phyloP scores from a whole-genome alignment of 345 rosid genomes.

The Cardamine occulta region DNA sequence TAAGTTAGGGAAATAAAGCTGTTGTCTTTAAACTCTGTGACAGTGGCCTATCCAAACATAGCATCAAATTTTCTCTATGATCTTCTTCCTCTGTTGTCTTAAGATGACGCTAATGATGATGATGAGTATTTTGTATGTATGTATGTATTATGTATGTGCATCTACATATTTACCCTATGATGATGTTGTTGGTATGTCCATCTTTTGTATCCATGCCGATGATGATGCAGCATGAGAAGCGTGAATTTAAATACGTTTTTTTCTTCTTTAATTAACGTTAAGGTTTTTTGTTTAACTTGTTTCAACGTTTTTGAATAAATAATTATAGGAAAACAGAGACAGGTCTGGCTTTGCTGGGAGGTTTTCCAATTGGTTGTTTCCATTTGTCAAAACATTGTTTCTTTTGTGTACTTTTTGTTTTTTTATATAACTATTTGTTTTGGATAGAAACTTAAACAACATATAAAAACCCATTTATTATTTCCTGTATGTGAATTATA shows the following conservation, averaged over 20 bases:
- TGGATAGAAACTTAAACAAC: neutral
- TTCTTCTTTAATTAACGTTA: neutral
- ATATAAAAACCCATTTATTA: neutral
- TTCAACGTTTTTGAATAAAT: neutral
- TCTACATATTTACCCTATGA: neutral
- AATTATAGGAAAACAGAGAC: slow-evolving; percentile 25
- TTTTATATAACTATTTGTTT: neutral
- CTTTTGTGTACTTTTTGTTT: neutral
- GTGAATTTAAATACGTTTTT: neutral
- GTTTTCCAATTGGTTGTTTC: slow-evolving; percentile 4
- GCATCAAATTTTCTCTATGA: slow-evolving; percentile 34
- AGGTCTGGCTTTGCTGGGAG: slow-evolving; percentile 32
- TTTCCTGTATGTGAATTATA: neutral
- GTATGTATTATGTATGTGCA: slow-evolving; percentile 14
- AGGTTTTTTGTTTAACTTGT: neutral
- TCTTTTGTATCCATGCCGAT: slow-evolving; percentile 2
- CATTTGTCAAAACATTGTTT: slow-evolving; percentile 20
- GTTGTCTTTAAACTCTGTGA: slow-evolving; percentile 36
- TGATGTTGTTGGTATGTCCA: neutral
- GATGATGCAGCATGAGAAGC: slow-evolving; percentile 31
- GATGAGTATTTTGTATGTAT: slow-evolving; percentile 4
- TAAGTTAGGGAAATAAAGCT: slow-evolving; percentile 37
- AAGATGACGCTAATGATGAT: slow-evolving; percentile 14
- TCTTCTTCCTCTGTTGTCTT: slow-evolving; percentile 12
- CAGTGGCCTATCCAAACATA: slow-evolving; percentile 40